These are phyloP conservation scores for Rhizopus arrhizus DNA, from an alignment of 371 early-diverging fungal species.

Conservation along the genomic window DNA sequence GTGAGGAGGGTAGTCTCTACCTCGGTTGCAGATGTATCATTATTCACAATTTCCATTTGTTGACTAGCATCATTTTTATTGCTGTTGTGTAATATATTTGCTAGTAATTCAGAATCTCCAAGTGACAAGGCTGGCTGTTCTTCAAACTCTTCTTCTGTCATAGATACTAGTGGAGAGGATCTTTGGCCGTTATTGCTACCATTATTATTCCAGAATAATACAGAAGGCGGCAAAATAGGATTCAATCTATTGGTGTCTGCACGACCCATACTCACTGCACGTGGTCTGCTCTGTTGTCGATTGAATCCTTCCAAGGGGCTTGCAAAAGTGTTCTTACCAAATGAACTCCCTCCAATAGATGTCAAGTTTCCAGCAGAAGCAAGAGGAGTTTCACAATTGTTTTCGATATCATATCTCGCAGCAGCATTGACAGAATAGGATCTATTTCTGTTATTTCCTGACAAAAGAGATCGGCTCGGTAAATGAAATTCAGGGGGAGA, in stretches of 20 bases:
- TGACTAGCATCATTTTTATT: slow-evolving; percentile 1
- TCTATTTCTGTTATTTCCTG: slow-evolving; percentile 58
- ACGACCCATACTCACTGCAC: slow-evolving; percentile 67
- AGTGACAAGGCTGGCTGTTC: slow-evolving; percentile 39
- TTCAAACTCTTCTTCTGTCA: slow-evolving; percentile 39
- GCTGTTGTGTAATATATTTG: slow-evolving; percentile 44
- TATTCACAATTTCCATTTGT: neutral
- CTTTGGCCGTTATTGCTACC: slow-evolving; percentile 36
- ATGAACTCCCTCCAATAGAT: neutral
- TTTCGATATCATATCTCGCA: slow-evolving; percentile 46
- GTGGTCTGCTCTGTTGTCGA: slow-evolving; percentile 53
- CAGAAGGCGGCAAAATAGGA: slow-evolving; percentile 1
- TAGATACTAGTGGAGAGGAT: slow-evolving; percentile 44
- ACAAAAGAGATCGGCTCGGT: slow-evolving; percentile 42
- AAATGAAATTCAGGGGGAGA: slow-evolving; percentile 45
- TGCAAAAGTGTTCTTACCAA: slow-evolving; percentile 25
- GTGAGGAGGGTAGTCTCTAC: slow-evolving; percentile 1
- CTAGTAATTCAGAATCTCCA: slow-evolving; percentile 53
- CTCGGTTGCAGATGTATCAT: slow-evolving; percentile 12
- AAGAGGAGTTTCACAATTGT: neutral
- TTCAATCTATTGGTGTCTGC: slow-evolving; percentile 41
- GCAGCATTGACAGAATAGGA: slow-evolving; percentile 78
- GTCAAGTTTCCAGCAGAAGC: slow-evolving; percentile 1
- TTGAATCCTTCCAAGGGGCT: slow-evolving; percentile 49
- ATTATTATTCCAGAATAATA: slow-evolving; percentile 35